Evolutionary conservation across 805 yeast species (phyloP), one percentile per base, ranked within the genome.

Genomic region (Vanderwaltozyma tropicalis): DNA sequence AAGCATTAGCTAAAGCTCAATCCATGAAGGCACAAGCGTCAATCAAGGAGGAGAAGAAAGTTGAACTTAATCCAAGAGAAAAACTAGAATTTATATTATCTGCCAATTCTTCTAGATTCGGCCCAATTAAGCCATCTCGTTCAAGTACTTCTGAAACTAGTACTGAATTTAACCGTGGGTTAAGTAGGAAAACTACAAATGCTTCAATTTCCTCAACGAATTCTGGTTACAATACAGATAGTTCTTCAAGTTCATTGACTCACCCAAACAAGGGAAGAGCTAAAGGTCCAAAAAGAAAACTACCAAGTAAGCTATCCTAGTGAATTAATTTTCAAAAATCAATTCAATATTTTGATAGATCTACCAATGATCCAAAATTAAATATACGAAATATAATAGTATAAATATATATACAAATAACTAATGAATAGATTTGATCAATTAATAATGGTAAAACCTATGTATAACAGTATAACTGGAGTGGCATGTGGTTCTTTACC

Each of bases 241-340:
- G 20, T 14, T 18, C 26, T n/a, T 5, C 33, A 12, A 20, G 30
- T 10, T 22, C 47, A 15, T 41, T 61, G 30, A 47, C 34, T 3
- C 66, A 60, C 33, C 41, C 49, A 10, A 63, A 53, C 28, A 63
- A 61, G 44, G 42, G 38, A 6, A 52, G 69, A 38, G 45, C 66
- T 8, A 54, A 54, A 15, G 68, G 67, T 1, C 69, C 67, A 16
- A 63, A 53, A 38, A 47, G 70, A 40, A 52, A 63, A 35, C 46
- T 58, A n/a, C 71, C 68, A 2, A 7, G 9, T 21, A 21, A 21
- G 6, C 24, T 21, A 7, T 21, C 24, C 6, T 21, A 21, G 24
- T 21, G 24, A 7, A n/a, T n/a, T n/a, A n/a, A n/a, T n/a, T n/a
- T n/a, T n/a, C n/a, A n/a, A n/a, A n/a, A n/a, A n/a, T n/a, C n/a